Percentiles rank a stretch among this genome's conserved stretches.
These are phyloP conservation scores for Trichoderma koningiopsis DNA, from an alignment of 2,329 filamentous ascomycete species.

Conservation along the genomic window DNA sequence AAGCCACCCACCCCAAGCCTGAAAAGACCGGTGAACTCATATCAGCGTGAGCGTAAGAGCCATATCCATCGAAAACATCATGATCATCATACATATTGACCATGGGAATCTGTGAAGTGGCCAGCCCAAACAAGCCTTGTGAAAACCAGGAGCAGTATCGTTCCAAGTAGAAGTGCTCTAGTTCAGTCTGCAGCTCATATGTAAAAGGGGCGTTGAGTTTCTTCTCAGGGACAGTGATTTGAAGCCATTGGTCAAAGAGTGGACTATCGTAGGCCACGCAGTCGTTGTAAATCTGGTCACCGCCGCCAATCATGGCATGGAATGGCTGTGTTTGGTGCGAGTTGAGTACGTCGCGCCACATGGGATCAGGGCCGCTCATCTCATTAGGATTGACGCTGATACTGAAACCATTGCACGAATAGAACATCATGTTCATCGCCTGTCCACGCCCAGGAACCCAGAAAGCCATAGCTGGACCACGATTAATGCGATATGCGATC, in stretches of 20 bases:
- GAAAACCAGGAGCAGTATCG: conserved; percentile 96
- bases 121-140: conserved; percentile 89
- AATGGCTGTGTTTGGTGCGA: conserved; percentile 89
- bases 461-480: conserved; percentile 83
- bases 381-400: conserved; percentile 73
- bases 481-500: conserved; percentile 94
- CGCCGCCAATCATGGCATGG: conserved; percentile 97
- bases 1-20: conserved; percentile 86
- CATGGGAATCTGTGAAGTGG: conserved; percentile 94
- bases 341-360: conserved; percentile 96
- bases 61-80: conserved; percentile 87
- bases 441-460: conserved; percentile 87
- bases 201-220: conserved; percentile 82
- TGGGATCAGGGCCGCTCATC: conserved; percentile 88
- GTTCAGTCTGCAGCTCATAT: conserved; percentile 78
- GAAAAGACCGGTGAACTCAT: conserved; percentile 90
- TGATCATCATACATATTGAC: conserved; percentile 98
- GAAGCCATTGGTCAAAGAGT: conserved; percentile 81
- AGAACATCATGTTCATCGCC: conserved; percentile 98
- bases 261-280: conserved; percentile 72
- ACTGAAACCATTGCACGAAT: conserved; percentile 97
- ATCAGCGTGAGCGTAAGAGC: conserved; percentile 88
- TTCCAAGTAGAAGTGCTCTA: conserved; percentile 86
- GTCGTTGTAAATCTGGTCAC: conserved; percentile 97
- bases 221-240: conserved; percentile 74